Evolutionary conservation across 2,329 filamentous ascomycete species (phyloP), one percentile per base, ranked within the genome.

Genomic region (Westerdykella aurantiaca): DNA sequence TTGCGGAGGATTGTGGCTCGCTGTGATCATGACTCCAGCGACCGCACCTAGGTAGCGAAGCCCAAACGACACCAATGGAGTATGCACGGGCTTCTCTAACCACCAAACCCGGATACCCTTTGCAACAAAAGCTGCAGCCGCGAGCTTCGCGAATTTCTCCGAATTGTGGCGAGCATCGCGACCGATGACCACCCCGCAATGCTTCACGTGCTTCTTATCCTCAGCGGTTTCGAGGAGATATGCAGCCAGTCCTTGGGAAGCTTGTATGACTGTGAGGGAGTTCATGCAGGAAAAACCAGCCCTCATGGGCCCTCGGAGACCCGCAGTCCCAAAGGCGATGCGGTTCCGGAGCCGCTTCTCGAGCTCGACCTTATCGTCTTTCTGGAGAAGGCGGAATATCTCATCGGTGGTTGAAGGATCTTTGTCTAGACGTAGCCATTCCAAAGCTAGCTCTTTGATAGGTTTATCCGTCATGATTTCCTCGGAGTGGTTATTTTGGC

Each of bases 21-120:
- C 81, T 12, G 81, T 84, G 31, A 84, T 73, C 80, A 84, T 83
- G 23, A 84, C 69, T 16, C 81, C 81, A 35, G 78, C 80, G 4
- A 70, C 74, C 25, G 80, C 78, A 31, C 68, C 63, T 43, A 79
- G 69, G 43, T 74, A 63, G 6, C 68, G 70, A 25, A 84, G 76
- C 3, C 76, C 75, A 58, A 82, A 84, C 1, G 81, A 78, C 6
- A 84, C 79, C 40, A 82, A 67, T 2, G 81, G 81, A 2, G 81
- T 84, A 43, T 81, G 77, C 2, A 75, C 73, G 2, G 72, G 61
- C 12, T 69, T 66, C n/a, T 75, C 72, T 48, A 79, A 80, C 70
- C 76, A 80, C 65, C 74, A 76, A 2, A 84, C 80, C 35, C 73
- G 73, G 50, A 84, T 75, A 4, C 74, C 73, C 54, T 78, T 75